Percentiles rank a stretch among this genome's conserved stretches.
Evolutionary conservation across 306 rosid species (phyloP).

Genomic region (Arachis stenosperma): DNA sequence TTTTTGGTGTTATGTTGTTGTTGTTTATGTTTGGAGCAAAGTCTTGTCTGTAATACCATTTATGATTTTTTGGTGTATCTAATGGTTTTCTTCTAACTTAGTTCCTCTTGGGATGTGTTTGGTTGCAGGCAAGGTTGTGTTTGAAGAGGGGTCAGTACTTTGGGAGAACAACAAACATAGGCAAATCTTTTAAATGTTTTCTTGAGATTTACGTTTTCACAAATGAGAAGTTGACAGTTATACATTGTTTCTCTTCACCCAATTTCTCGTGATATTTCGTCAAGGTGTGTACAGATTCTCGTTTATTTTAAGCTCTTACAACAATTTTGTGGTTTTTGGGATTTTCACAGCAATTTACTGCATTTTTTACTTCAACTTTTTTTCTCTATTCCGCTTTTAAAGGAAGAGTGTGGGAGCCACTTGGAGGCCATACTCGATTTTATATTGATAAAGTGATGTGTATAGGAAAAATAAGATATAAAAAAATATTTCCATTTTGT

Average conservation of each 20-base stretch:
- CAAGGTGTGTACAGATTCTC: conserved; percentile 39
- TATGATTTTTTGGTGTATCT: background rate
- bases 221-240: conserved; percentile 44
- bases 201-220: conserved; percentile 59
- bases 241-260: background rate
- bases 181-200: conserved; percentile 36
- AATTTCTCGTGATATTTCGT: conserved; percentile 40
- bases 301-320: background rate
- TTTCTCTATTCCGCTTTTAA: background rate
- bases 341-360: background rate
- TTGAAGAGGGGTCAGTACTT: conserved; percentile 27
- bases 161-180: conserved; percentile 8
- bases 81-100: background rate
- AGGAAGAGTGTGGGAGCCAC: no score
- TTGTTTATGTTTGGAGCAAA: conserved; percentile 45
- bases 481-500: no score
- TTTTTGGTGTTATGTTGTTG: conserved; percentile 45
- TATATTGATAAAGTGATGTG: background rate
- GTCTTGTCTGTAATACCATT: conserved; percentile 20
- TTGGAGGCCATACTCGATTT: no score
- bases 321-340: background rate
- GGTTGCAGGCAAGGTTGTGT: conserved; percentile 41
- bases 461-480: no score
- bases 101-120: conserved; percentile 19
- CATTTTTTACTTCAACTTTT: background rate